phyloP scores from a whole-genome alignment of 495 filamentous ascomycete species.

The Penicillium antarcticum region DNA sequence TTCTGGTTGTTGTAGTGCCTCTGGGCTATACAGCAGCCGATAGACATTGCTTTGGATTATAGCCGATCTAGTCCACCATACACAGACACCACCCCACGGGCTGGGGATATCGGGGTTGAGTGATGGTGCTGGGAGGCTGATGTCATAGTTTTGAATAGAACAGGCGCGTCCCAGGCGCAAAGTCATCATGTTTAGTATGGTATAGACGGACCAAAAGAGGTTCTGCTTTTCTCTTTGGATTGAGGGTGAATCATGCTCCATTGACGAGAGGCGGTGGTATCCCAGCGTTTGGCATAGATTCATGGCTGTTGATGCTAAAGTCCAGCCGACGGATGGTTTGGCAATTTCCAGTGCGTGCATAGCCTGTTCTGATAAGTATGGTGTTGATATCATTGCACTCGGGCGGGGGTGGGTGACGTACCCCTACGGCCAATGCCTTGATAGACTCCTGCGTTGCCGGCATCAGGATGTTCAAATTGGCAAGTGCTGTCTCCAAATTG shows the following conservation, averaged over 20 bases:
- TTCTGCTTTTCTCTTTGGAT: slow-evolving; percentile 33
- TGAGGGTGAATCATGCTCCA: slow-evolving; percentile 40
- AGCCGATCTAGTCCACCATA: slow-evolving; percentile 49
- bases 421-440: slow-evolving; percentile 56
- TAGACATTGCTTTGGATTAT: slow-evolving; percentile 57
- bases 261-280: slow-evolving; percentile 55
- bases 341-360: slow-evolving; percentile 60
- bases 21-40: slow-evolving; percentile 59
- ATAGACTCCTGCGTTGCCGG: slow-evolving; percentile 56
- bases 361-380: slow-evolving; percentile 24
- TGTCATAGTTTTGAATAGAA: slow-evolving; percentile 62
- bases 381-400: neutral
- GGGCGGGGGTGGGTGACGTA: slow-evolving; percentile 22
- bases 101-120: slow-evolving; percentile 21
- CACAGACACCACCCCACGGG: slow-evolving; percentile 27
- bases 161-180: slow-evolving; percentile 63
- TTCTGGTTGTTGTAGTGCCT: slow-evolving; percentile 48
- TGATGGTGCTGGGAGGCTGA: slow-evolving; percentile 45
- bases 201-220: slow-evolving; percentile 64
- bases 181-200: slow-evolving; percentile 57
- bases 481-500: slow-evolving; percentile 58
- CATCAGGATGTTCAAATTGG: slow-evolving; percentile 55
- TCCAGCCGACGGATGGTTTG: slow-evolving; percentile 62
- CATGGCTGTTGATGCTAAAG: slow-evolving; percentile 54
- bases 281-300: slow-evolving; percentile 62